Evolutionary conservation across 1,284 basidiomycete species (phyloP).

Genomic region (Exobasidium cylindrosporum): DNA sequence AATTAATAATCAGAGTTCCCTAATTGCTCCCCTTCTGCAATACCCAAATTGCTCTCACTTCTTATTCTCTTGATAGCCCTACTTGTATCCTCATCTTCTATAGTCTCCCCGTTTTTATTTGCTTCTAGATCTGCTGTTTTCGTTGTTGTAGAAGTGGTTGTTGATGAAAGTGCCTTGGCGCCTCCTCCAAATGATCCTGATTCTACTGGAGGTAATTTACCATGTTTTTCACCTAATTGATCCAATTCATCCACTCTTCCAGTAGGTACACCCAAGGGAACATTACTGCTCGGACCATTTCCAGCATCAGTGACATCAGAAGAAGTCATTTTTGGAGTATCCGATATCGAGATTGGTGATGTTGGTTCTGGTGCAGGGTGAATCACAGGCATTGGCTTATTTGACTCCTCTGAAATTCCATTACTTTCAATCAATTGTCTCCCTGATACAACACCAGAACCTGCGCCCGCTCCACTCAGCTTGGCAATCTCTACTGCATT

Average conservation of each 20-base stretch:
- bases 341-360: not conserved
- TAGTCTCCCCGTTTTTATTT: not conserved
- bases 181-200: constrained; percentile 1
- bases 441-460: not conserved
- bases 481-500: constrained; percentile 1
- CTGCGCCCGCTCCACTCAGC: not conserved
- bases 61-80: constrained; percentile 7
- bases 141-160: not conserved
- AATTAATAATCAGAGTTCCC: not conserved
- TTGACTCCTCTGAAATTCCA: not conserved
- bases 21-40: not conserved
- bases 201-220: constrained; percentile 1
- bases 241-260: constrained; percentile 33
- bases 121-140: not conserved
- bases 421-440: not conserved
- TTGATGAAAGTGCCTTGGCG: constrained; percentile 9
- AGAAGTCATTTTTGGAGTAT: not conserved
- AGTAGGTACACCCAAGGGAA: constrained; percentile 20
- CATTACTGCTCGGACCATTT: constrained; percentile 1
- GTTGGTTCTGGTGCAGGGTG: not conserved
- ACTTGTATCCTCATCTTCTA: not conserved
- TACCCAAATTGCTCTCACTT: not conserved
- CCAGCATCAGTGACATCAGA: not conserved
- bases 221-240: constrained; percentile 12
- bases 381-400: not conserved